Evolutionary conservation across 257 asterid genomes (phyloP).

Genomic region (Primulina tabacum): DNA sequence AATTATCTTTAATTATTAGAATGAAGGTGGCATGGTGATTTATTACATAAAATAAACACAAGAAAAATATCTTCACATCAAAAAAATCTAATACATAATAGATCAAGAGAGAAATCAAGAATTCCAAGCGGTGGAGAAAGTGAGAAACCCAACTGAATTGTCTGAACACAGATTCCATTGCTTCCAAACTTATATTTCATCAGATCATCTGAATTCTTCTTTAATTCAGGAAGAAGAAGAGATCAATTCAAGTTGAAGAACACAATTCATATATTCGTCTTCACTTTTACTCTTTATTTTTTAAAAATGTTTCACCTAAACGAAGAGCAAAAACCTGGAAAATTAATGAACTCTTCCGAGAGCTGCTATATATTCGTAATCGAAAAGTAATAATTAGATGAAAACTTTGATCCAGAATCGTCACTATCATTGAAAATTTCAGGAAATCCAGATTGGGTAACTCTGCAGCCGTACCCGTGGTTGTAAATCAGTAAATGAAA

Average conservation of each 20-base stretch:
- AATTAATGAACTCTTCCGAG: slow-evolving; percentile 30
- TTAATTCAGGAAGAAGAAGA: neutral
- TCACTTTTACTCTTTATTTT: neutral
- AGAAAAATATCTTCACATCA: slow-evolving; percentile 23
- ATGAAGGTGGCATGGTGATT: neutral
- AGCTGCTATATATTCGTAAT: slow-evolving; percentile 38
- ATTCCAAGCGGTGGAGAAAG: slow-evolving; percentile 13
- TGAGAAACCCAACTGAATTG: slow-evolving; percentile 3
- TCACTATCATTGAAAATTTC: slow-evolving; percentile 26
- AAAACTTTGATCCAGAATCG: slow-evolving; percentile 37
- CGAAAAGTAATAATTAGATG: slow-evolving; percentile 27
- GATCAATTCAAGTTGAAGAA: slow-evolving; percentile 20
- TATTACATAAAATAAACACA: slow-evolving; percentile 41
- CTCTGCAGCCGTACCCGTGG: slow-evolving; percentile 22
- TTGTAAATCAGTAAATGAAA: slow-evolving; percentile 1
- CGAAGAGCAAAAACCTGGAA: slow-evolving; percentile 46
- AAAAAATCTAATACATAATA: neutral
- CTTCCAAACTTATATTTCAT: slow-evolving; percentile 12
- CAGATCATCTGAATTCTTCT: neutral
- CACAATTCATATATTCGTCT: slow-evolving; percentile 10
- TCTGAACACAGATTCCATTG: slow-evolving; percentile 16
- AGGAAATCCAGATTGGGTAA: slow-evolving; percentile 22
- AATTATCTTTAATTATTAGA: slow-evolving; percentile 23
- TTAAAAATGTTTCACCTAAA: slow-evolving; percentile 39
- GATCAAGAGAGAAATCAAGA: neutral